Conservation (phyloP, 805 yeast genomes). For the Pichia exigua region DNA sequence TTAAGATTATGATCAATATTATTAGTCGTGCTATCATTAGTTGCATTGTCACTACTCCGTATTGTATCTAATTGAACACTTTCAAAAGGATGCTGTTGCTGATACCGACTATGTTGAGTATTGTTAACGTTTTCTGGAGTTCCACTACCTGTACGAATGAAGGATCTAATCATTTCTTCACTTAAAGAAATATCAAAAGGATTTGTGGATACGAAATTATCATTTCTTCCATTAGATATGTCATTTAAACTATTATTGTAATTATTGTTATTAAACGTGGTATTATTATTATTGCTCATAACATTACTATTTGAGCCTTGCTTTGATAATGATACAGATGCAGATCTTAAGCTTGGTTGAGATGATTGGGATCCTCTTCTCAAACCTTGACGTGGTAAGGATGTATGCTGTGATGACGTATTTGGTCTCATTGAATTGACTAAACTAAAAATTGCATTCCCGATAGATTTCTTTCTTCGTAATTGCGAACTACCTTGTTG, state of each 20-base stretch:
- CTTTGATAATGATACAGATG: conserved; percentile 4
- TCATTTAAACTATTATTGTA: not conserved
- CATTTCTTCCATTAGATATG: not conserved
- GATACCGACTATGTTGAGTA: not conserved
- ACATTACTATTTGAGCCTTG: not conserved
- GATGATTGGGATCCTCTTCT: conserved; percentile 7
- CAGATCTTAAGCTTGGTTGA: conserved; percentile 10
- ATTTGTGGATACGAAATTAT: not conserved
- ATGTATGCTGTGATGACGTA: not conserved
- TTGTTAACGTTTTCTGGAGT: not conserved
- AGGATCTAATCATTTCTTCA: not conserved
- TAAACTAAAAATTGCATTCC: conserved; percentile 21
- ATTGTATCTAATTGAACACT: not conserved
- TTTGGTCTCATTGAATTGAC: conserved; percentile 21
- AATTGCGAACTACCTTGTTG: conserved; percentile 1
- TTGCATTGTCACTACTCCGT: not conserved
- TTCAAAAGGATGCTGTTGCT: not conserved
- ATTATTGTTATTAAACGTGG: not conserved
- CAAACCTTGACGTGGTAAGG: conserved; percentile 3
- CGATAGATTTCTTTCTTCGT: conserved; percentile 22
- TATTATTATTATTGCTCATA: not conserved
- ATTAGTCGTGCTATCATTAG: not conserved
- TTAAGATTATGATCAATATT: no score
- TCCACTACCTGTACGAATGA: not conserved
- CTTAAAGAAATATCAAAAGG: not conserved